These are phyloP conservation scores for Pseudogymnoascus sp. DNA, from an alignment of 2,329 filamentous ascomycete species.

Conservation along the genomic window DNA sequence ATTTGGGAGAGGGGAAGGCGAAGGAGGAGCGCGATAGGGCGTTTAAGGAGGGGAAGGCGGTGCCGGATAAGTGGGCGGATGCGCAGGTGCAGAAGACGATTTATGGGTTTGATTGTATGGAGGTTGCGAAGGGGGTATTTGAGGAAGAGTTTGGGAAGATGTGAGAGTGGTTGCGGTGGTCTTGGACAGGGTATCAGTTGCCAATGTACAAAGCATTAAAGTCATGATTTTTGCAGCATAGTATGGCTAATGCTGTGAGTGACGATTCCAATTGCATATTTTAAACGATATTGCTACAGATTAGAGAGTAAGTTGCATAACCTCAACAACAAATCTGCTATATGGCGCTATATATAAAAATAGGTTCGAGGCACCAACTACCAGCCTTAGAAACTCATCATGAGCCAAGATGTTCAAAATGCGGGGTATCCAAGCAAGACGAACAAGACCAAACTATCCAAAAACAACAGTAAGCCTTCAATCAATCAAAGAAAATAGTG, in stretches of 20 bases:
- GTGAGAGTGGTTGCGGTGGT: not conserved
- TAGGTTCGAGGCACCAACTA: not conserved
- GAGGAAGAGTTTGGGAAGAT: slow-evolving; percentile 35
- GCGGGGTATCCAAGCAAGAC: not conserved
- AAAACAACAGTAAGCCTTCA: not conserved
- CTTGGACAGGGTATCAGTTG: not conserved
- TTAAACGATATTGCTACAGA: not conserved
- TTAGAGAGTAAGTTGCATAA: not conserved
- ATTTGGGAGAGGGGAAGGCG: slow-evolving; percentile 50
- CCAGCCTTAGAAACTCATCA: not conserved
- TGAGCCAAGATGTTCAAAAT: not conserved
- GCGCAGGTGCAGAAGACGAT: slow-evolving; percentile 61
- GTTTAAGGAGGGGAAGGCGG: slow-evolving; percentile 44
- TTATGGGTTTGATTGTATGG: slow-evolving; percentile 55
- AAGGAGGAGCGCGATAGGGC: slow-evolving; percentile 51
- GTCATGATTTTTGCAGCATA: not conserved
- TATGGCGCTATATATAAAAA: not conserved
- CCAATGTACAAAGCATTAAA: not conserved
- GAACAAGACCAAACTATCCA: not conserved
- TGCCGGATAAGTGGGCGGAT: slow-evolving; percentile 63
- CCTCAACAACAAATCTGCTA: not conserved
- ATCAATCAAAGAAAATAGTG: not conserved
- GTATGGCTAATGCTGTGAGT: not conserved
- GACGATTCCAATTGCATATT: not conserved
- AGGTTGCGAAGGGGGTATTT: slow-evolving; percentile 46